Evolutionary conservation across 805 yeast genomes (phyloP), one percentile per base, ranked within the genome.

Genomic region (Metschnikowia henanensis): DNA sequence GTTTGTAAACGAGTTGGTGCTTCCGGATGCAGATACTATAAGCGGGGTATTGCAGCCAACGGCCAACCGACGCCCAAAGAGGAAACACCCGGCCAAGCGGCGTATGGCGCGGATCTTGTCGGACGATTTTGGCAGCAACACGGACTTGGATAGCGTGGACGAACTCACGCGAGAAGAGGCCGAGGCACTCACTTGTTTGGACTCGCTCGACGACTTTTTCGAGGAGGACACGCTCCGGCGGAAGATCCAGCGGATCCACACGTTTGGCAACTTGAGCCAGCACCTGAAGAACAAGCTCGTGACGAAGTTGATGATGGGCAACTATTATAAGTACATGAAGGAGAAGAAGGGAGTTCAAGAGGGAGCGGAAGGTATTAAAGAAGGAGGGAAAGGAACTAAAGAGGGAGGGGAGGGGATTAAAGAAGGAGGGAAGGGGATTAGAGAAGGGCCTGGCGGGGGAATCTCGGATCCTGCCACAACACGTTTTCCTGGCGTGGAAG

Each of bases 241-340:
- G 22, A 68, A 77, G 55, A 80, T 81, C 34, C 79, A 72, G 52
- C 60, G 61, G 39, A 78, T 79, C 41, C 70, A 77, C 38, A 55
- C 58, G 3, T 57, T 72, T 40, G 53, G 51, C 8, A 57, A 59
- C 30, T 50, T 79, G 30, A 56, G 62, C 22, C 77, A 79, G 41
- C 46, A 58, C 28, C 68, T 70, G 61, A 72, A 77, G 50, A 70
- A 77, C 45, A 68, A 66, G 53, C 55, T 83, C 45, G 79, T 82
- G 15, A 86, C 85, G 34, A 71, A 76, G 47, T 63, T 84, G 41
- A 83, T 83, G 89, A 81, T 84, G 77, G 80, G 84, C 6, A 79
- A 85, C 35, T 80, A 79, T 47, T 73, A 77, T 46, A 78, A 76
- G 46, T 78, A 75, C 49, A 58, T 72, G 26, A 64, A 65, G 25